These are phyloP conservation scores for Pythium rishiriense DNA, from an alignment of 352 stramenopile genomes.

Conservation along the genomic window DNA sequence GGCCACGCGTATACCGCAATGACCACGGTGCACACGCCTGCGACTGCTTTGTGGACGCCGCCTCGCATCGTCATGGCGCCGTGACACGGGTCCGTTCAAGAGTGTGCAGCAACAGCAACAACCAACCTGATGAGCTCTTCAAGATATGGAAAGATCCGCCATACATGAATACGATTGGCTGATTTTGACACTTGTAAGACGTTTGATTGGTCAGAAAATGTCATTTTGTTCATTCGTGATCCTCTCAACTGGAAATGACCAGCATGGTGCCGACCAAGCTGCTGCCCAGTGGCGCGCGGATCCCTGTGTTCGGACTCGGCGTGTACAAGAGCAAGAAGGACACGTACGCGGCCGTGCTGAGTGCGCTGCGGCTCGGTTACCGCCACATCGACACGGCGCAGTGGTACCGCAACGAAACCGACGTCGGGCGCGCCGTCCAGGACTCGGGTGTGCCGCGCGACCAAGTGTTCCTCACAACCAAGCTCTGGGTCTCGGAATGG, in stretches of 20 bases:
- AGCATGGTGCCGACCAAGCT: slow-evolving; percentile 18
- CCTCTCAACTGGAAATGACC: no score
- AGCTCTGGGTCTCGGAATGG: slow-evolving; percentile 64
- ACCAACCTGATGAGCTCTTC: neutral
- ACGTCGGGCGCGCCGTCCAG: slow-evolving; percentile 66
- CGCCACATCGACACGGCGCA: slow-evolving; percentile 88
- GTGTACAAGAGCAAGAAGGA: slow-evolving; percentile 44
- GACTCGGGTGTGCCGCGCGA: slow-evolving; percentile 66
- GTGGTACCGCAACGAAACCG: slow-evolving; percentile 80
- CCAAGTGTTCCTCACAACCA: slow-evolving; percentile 85
- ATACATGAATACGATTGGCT: slow-evolving; percentile 10
- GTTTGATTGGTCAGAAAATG: neutral
- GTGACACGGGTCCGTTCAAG: neutral
- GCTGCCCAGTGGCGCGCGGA: slow-evolving; percentile 40
- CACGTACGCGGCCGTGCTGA: slow-evolving; percentile 47
- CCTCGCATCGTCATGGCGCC: neutral
- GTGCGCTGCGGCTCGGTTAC: slow-evolving; percentile 67
- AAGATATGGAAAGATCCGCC: slow-evolving; percentile 26
- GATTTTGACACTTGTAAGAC: no score
- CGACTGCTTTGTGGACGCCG: neutral
- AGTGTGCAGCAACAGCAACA: neutral
- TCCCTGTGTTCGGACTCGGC: slow-evolving; percentile 44
- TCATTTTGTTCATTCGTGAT: slow-evolving; percentile 8
- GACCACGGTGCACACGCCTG: slow-evolving; percentile 2
- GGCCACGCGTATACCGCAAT: slow-evolving; percentile 18